These are phyloP conservation scores for Russula griseocarnosa DNA, from an alignment of 768 basidiomycete genomes.

Conservation along the genomic window DNA sequence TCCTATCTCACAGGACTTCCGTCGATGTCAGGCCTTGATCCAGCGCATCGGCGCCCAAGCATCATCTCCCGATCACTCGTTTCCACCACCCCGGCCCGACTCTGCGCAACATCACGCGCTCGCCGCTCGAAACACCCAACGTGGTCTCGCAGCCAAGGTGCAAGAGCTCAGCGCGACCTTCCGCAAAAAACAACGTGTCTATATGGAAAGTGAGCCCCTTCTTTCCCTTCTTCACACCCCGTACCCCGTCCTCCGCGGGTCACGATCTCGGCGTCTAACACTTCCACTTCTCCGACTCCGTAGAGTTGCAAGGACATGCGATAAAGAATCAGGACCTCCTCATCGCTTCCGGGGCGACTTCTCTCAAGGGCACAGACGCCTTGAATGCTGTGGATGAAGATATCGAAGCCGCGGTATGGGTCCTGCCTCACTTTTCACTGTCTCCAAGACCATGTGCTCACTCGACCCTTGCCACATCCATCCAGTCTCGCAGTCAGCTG, in stretches of 20 bases:
- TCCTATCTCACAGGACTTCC: constrained; percentile 37
- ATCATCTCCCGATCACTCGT: constrained; percentile 49
- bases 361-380: constrained; percentile 76
- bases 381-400: constrained; percentile 88
- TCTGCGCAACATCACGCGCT: constrained; percentile 49
- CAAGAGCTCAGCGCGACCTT: constrained; percentile 90
- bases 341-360: constrained; percentile 81
- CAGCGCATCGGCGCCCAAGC: constrained; percentile 59
- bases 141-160: constrained; percentile 91
- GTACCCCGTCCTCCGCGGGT: constrained; percentile 23
- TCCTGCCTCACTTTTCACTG: not conserved
- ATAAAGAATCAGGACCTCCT: constrained; percentile 95
- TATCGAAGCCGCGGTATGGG: constrained; percentile 70
- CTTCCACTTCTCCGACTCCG: constrained; percentile 7
- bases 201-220: constrained; percentile 86
- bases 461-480: constrained; percentile 25
- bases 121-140: constrained; percentile 90
- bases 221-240: constrained; percentile 25
- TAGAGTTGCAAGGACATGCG: constrained; percentile 95
- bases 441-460: constrained; percentile 16
- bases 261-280: constrained; percentile 11
- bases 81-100: constrained; percentile 52
- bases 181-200: constrained; percentile 96
- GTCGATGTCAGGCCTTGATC: constrained; percentile 52
- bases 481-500: constrained; percentile 37